These are phyloP conservation scores for Phytophthora cryptogea DNA, from an alignment of 352 stramenopile genomes.

Conservation along the genomic window DNA sequence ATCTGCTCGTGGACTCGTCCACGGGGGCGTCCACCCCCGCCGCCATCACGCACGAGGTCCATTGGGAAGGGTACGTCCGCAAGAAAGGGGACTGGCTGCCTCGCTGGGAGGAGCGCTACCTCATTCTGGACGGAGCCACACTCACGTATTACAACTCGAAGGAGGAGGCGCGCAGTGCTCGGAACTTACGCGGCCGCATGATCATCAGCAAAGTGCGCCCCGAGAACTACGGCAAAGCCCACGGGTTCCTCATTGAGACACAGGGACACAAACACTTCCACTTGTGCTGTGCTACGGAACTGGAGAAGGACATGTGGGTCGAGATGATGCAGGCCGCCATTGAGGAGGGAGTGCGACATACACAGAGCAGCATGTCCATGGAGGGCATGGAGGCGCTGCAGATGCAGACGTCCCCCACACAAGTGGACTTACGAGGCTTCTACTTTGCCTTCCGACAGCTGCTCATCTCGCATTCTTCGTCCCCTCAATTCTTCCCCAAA, in stretches of 20 bases:
- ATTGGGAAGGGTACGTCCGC: conserved; percentile 89
- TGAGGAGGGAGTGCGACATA: conserved; percentile 52
- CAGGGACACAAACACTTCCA: conserved; percentile 89
- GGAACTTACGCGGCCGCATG: conserved; percentile 83
- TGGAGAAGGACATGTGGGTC: conserved; percentile 92
- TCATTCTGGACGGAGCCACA: conserved; percentile 82
- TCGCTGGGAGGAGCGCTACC: conserved; percentile 89
- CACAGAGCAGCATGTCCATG: conserved; percentile 23
- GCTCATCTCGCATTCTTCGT: conserved; percentile 88
- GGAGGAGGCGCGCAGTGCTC: conserved; percentile 79
- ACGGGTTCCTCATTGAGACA: conserved; percentile 89
- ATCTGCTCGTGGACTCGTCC: conserved; percentile 43
- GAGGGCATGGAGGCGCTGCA: conserved; percentile 37
- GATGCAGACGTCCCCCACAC: conserved; percentile 63
- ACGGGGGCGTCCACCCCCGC: conserved; percentile 39
- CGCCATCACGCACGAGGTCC: conserved; percentile 68
- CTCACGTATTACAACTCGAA: conserved; percentile 91
- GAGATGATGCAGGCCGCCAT: conserved; percentile 92
- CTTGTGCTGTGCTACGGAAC: conserved; percentile 82
- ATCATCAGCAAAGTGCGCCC: conserved; percentile 79
- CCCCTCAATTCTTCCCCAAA: conserved; percentile 89
- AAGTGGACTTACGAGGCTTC: conserved; percentile 86
- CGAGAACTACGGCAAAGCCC: conserved; percentile 89
- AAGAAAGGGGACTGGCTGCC: conserved; percentile 91
- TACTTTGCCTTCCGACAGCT: conserved; percentile 89